A percentile compares a stretch with the other conserved stretches of the same genome.
These are phyloP conservation scores for Penicillium frequentans DNA, from an alignment of 2,329 filamentous ascomycete species.

Conservation along the genomic window DNA sequence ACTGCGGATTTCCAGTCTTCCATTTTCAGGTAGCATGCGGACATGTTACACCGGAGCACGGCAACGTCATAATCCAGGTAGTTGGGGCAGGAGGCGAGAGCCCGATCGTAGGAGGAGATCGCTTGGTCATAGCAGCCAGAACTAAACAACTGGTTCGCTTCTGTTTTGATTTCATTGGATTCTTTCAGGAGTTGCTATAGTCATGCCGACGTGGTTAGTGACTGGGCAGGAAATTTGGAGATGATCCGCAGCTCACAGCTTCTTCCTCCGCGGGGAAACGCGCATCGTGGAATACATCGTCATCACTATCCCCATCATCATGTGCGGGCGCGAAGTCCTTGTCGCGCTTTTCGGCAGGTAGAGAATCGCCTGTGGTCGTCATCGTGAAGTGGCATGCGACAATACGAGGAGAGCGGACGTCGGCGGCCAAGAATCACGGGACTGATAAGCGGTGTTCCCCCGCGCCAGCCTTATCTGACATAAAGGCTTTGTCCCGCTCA, in stretches of 20 bases:
- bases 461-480: slow-evolving; percentile 6
- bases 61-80: slow-evolving; percentile 88
- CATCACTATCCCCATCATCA: slow-evolving; percentile 34
- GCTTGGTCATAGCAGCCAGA: slow-evolving; percentile 72
- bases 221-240: neutral
- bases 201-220: neutral
- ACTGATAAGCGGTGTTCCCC: slow-evolving; percentile 14
- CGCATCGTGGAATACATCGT: slow-evolving; percentile 43
- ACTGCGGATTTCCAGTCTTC: slow-evolving; percentile 82
- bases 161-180: slow-evolving; percentile 70
- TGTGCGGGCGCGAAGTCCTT: neutral
- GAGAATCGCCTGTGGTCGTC: slow-evolving; percentile 6
- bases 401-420: neutral
- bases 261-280: slow-evolving; percentile 50
- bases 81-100: slow-evolving; percentile 73
- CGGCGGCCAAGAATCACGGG: slow-evolving; percentile 19
- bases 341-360: slow-evolving; percentile 5
- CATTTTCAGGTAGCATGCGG: slow-evolving; percentile 83
- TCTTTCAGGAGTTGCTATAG: slow-evolving; percentile 65
- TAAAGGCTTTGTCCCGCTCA: neutral
- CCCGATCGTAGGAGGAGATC: slow-evolving; percentile 78
- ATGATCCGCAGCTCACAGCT: slow-evolving; percentile 35
- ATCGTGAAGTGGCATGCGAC: neutral
- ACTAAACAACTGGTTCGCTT: slow-evolving; percentile 78
- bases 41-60: slow-evolving; percentile 83